Percentiles rank a stretch among this genome's conserved stretches.
Evolutionary conservation across 2,329 filamentous ascomycete genomes (phyloP).

Genomic region (Hymenoscyphus scutula): DNA sequence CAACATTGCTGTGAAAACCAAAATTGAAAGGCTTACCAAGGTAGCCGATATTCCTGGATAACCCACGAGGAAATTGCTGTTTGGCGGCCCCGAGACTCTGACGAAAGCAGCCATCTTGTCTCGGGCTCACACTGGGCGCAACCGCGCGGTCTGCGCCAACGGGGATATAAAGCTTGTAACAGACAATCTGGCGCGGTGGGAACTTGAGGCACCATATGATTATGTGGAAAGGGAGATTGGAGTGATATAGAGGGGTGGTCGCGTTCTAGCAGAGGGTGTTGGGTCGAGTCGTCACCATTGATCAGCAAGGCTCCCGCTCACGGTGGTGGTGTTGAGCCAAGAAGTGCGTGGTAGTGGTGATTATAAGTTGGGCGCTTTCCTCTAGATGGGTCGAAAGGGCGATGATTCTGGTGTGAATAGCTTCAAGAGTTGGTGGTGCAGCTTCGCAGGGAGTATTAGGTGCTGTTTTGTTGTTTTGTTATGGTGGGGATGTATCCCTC

Average conservation of each 20-base stretch:
- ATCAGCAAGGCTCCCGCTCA: conserved; percentile 32
- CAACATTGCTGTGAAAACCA: background rate
- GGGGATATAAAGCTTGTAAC: conserved; percentile 1
- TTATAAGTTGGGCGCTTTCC: background rate
- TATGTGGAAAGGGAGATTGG: conserved; percentile 15
- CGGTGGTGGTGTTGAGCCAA: conserved; percentile 8
- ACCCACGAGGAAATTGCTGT: conserved; percentile 93
- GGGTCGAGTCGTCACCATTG: conserved; percentile 12
- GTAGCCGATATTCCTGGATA: conserved; percentile 98
- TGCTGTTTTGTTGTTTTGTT: background rate
- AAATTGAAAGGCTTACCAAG: conserved; percentile 63
- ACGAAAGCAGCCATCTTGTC: conserved; percentile 73
- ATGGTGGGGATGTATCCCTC: background rate
- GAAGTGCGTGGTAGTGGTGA: background rate
- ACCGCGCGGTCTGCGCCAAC: conserved; percentile 32
- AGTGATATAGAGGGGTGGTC: conserved; percentile 17
- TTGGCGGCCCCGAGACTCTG: conserved; percentile 94
- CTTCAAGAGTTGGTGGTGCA: background rate
- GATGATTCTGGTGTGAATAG: background rate
- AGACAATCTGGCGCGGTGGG: conserved; percentile 21
- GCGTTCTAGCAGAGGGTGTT: conserved; percentile 13
- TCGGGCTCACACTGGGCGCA: conserved; percentile 34
- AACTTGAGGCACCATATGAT: conserved; percentile 26
- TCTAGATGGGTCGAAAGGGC: background rate
- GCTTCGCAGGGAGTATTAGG: background rate